Evolutionary conservation across 2,329 filamentous ascomycete species (phyloP), one percentile per base, ranked within the genome.

Genomic region (Aspergillus caelatus): DNA sequence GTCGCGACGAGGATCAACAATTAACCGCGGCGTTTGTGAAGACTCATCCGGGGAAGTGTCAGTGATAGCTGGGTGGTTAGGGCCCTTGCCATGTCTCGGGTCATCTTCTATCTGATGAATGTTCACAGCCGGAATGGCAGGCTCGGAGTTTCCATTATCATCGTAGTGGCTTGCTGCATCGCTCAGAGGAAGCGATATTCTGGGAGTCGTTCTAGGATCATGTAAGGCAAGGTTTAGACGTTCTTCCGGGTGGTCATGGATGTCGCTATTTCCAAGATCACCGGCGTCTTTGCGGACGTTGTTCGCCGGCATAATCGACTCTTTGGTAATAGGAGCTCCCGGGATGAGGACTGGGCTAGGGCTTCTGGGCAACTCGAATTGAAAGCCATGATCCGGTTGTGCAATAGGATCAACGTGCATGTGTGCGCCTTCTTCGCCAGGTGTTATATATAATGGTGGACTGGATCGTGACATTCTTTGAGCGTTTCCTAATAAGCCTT

Each of bases 391-490:
- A 41, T 71, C 61, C 39, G 60, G 62, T n/a, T 69, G 60, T 43
- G 68, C 68, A 30, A 45, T 56, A 41, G 64, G 63, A 21, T 58
- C 68, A 19, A 50, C n/a, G 16, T 63, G 62, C 45, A 32, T 62
- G 9, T 65, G 61, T 36, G 26, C 45, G 28, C 57, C 53, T 28
- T 45, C 36, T 16, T 74, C 64, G 62, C 60, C 63, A 28, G 71
- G 67, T 26, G 61, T 60, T 10, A 62, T 65, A 53, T 73, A 70
- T 2, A 75, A 54, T 19, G 79, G 76, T n/a, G 84, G 82, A 53
- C 80, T 77, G 3, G 84, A 85, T 11, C 81, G 81, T 11, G 86
- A 86, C 82, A 88, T 88, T 30, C 81, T 77, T 68, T 86, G 83
- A 16, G 86, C 86, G 71, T 88, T 87, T 57, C 80, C 77, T 53